Evolutionary conservation across 228 moss, liverwort and hornwort species (phyloP).

Genomic region (Sphagnum magellanicum): DNA sequence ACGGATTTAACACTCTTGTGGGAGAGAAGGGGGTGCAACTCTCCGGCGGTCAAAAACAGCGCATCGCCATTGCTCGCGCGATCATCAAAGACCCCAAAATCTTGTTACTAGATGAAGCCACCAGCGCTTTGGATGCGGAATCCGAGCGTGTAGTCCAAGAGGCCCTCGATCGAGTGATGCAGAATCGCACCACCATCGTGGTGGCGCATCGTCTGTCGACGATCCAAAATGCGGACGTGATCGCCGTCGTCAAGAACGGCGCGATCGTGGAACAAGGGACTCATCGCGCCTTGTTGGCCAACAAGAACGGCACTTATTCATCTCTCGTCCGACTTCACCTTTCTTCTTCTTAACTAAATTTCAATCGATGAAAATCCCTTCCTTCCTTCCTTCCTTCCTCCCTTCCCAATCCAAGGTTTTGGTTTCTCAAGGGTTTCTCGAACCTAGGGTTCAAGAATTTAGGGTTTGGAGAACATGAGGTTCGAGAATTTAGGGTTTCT

Average conservation of each 20-base stretch:
- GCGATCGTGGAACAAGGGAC: neutral
- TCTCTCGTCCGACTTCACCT: too few species aligned
- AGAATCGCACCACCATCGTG: neutral
- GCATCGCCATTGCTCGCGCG: constrained; percentile 1
- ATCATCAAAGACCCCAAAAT: neutral
- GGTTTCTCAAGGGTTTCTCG: too few species aligned
- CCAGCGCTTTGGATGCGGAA: neutral
- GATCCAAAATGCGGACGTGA: neutral
- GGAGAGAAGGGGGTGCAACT: constrained; percentile 3
- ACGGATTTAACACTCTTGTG: constrained; percentile 4
- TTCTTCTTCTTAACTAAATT: too few species aligned
- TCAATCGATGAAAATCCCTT: too few species aligned
- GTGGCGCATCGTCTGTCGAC: neutral
- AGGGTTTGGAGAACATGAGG: too few species aligned
- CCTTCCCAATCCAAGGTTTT: too few species aligned
- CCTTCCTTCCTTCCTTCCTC: too few species aligned
- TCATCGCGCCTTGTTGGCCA: neutral
- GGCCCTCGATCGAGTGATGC: neutral
- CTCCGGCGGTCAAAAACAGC: constrained; percentile 1
- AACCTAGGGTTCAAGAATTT: too few species aligned
- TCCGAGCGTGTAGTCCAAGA: neutral
- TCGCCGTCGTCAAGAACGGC: neutral
- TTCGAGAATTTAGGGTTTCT: too few species aligned
- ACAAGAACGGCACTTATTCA: neutral
- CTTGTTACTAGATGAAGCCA: constrained; percentile 2